These are phyloP conservation scores for Rhododendron griersonianum DNA, from an alignment of 148 eudicot genomes.

Conservation along the genomic window DNA sequence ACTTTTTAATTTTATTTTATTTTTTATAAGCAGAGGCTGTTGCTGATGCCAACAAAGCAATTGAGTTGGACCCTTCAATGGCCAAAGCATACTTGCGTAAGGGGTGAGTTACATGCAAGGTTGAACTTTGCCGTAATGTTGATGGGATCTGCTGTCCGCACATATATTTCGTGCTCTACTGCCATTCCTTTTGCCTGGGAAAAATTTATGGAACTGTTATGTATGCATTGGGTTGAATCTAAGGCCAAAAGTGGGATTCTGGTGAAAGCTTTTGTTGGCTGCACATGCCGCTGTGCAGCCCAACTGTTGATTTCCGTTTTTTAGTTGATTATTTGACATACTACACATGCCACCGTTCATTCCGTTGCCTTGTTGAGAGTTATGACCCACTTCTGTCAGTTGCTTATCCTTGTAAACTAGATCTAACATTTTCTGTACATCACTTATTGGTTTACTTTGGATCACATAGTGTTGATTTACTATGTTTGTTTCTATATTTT, in stretches of 20 bases:
- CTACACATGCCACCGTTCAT: background rate
- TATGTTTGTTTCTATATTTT: background rate
- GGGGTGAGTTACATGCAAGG: constrained; percentile 48
- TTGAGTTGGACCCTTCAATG: constrained; percentile 64
- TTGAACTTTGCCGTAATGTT: background rate
- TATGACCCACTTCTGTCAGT: background rate
- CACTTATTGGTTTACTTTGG: background rate
- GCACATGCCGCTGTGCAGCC: background rate
- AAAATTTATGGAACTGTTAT: background rate
- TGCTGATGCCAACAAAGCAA: constrained; percentile 84
- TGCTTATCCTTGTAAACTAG: background rate
- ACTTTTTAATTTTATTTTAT: no score
- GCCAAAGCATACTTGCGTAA: constrained; percentile 84
- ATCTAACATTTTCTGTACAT: background rate
- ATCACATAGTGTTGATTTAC: background rate
- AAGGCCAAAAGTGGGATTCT: background rate
- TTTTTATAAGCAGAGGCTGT: constrained; percentile 66
- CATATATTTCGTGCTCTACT: background rate
- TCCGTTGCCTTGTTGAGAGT: background rate
- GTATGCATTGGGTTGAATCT: background rate
- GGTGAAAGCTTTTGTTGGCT: background rate
- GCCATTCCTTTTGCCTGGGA: background rate
- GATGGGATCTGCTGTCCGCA: background rate
- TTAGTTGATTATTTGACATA: background rate
- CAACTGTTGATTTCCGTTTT: background rate